Base-by-base conservation (phyloP, 805 yeast genomes). In the Phaffomyces antillensis region DNA sequence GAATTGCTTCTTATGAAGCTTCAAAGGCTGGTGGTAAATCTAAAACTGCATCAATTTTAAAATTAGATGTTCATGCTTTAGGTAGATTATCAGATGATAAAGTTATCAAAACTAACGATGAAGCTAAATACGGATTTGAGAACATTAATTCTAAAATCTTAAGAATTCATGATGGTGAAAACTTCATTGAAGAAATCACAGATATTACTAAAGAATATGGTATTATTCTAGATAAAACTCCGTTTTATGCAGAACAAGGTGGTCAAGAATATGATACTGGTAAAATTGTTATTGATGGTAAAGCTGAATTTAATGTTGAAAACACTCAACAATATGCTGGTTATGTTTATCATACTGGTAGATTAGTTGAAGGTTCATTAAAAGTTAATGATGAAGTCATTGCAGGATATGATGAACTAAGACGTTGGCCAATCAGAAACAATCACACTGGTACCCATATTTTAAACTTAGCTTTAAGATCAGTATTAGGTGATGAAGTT, bases 371-470 rank as follows among this genome's bases (percentile, higher is more conserved):
- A 64, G 99, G 98, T 49, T 51, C 70, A 20, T 68, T 93, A 49
- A 68, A 73, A 42, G 79, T 84, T 41, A 81, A 77, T 46, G 91
- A 84, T 56, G 68, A 68, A 35, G 81, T 89, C 37, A 85, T 86
- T 66, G 95, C 95, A 20, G 82, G 90, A 40, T 89, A 82, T 59
- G 96, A 93, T 59, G 96, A 87, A 63, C 74, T 84, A 59, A 86
- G 98, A 66, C 86, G 99, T 71, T 83, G 88, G 86, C 96, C 97
- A 51, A 82, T 93, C 56, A 86, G 95, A 72, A 89, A 90, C 71
- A 93, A 93, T 76, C 99, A 93, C 68, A 91, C 99, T 37, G 97
- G 97, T 71, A 93, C 99, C 3, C 99, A 93, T 62, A 80, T 93
- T 39, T 77, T 93, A 57, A 93, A 93, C 70, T 85, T 73, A 63